These are phyloP conservation scores for Nicotiana knightiana DNA, from an alignment of 257 asterid species.

Conservation along the genomic window DNA sequence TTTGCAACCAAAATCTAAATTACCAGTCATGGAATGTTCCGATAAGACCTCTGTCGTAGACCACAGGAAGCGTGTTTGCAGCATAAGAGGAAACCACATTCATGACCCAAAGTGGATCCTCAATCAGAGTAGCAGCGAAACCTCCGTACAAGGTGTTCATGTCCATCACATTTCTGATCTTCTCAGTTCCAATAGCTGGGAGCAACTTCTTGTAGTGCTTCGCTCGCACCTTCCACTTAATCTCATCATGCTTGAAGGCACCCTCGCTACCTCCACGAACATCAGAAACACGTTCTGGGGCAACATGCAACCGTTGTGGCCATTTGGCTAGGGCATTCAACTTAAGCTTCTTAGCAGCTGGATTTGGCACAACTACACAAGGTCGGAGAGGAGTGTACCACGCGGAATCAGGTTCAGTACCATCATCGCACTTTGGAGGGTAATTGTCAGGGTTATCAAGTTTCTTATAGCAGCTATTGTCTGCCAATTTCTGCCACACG, in stretches of 20 bases:
- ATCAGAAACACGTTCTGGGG: constrained; percentile 78
- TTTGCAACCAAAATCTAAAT: not conserved
- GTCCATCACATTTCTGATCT: constrained; percentile 91
- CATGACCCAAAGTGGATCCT: constrained; percentile 90
- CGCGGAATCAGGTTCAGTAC: constrained; percentile 93
- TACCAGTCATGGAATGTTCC: constrained; percentile 98
- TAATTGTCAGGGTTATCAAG: constrained; percentile 66
- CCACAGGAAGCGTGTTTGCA: constrained; percentile 78
- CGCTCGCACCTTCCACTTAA: constrained; percentile 70
- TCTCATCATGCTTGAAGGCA: constrained; percentile 76
- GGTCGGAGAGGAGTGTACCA: constrained; percentile 97
- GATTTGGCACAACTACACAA: constrained; percentile 74
- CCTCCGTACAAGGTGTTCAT: constrained; percentile 95
- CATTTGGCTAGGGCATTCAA: constrained; percentile 72
- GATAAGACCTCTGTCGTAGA: constrained; percentile 88
- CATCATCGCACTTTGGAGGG: constrained; percentile 88
- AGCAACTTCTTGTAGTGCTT: constrained; percentile 87
- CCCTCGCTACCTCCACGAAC: constrained; percentile 81
- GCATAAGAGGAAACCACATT: constrained; percentile 80
- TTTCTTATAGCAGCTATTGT: constrained; percentile 67
- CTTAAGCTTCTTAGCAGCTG: constrained; percentile 42
- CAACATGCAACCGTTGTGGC: constrained; percentile 65
- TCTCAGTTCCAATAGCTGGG: constrained; percentile 71
- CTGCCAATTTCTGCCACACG: constrained; percentile 80
- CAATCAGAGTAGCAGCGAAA: constrained; percentile 75